Conservation (phyloP, 345 rosid species). For the Corchorus olitorius region DNA sequence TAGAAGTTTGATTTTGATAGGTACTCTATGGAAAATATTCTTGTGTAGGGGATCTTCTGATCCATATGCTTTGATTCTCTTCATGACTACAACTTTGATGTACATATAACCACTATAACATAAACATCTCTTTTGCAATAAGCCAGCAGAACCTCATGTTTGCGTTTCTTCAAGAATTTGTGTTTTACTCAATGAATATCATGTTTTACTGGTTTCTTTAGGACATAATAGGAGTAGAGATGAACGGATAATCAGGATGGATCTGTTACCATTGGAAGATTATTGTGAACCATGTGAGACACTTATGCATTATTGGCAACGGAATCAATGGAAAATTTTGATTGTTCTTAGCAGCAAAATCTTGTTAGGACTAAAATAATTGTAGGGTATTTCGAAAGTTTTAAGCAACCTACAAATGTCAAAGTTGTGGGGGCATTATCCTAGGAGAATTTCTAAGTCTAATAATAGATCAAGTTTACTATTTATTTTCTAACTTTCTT, state of each 20-base stretch:
- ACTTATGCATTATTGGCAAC: constrained; percentile 43
- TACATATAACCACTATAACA: constrained; percentile 37
- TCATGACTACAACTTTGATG: constrained; percentile 23
- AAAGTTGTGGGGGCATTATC: constrained; percentile 24
- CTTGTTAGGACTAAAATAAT: constrained; percentile 43
- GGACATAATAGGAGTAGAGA: constrained; percentile 18
- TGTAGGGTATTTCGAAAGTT: constrained; percentile 32
- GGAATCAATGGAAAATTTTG: constrained; percentile 49
- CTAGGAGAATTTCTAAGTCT: constrained; percentile 50
- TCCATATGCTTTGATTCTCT: not conserved
- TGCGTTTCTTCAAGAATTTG: constrained; percentile 2
- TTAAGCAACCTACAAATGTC: constrained; percentile 21
- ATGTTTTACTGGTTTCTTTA: constrained; percentile 25
- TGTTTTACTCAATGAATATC: constrained; percentile 34
- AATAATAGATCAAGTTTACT: constrained; percentile 37
- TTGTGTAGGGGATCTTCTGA: constrained; percentile 40
- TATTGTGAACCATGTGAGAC: constrained; percentile 23
- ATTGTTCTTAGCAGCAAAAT: constrained; percentile 38
- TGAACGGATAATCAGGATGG: constrained; percentile 15
- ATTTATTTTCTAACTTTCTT: not conserved
- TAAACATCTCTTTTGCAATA: constrained; percentile 22
- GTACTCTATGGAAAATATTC: constrained; percentile 65
- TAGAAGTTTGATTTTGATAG: constrained; percentile 71
- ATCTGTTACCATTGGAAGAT: constrained; percentile 13
- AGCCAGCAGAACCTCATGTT: constrained; percentile 14